Percentiles rank a stretch among this genome's conserved stretches.
Conservation (phyloP, 495 filamentous ascomycete genomes). For the Xylaria curta region DNA sequence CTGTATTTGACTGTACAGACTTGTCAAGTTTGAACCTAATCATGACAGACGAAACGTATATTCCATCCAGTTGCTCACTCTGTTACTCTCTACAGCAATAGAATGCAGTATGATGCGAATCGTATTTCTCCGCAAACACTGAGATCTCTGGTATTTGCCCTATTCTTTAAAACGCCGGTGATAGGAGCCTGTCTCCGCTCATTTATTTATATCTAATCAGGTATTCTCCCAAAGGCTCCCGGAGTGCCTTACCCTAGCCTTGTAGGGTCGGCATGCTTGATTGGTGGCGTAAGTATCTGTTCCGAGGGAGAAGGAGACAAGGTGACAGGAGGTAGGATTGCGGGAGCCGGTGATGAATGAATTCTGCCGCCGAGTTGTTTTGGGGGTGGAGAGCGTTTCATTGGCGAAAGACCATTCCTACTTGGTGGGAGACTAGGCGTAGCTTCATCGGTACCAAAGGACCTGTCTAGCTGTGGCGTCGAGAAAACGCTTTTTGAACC, state of each 20-base stretch:
- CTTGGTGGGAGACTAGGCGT: conserved; percentile 58
- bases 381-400: conserved; percentile 67
- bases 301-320: conserved; percentile 59
- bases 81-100: not conserved
- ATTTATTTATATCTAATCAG: conserved; percentile 20
- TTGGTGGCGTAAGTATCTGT: conserved; percentile 56
- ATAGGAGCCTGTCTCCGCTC: not conserved
- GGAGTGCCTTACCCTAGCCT: conserved; percentile 30
- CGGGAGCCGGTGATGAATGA: conserved; percentile 39
- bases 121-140: not conserved
- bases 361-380: conserved; percentile 36
- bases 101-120: not conserved
- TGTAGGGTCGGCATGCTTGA: conserved; percentile 52
- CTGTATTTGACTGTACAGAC: not conserved
- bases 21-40: not conserved
- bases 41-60: not conserved
- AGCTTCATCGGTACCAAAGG: conserved; percentile 22
- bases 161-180: not conserved
- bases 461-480: conserved; percentile 39
- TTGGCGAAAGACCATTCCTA: conserved; percentile 74
- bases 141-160: not conserved
- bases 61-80: not conserved
- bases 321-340: conserved; percentile 59
- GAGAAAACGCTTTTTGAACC: conserved; percentile 28
- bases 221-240: conserved; percentile 24